Conservation (phyloP, 116 monocot species). For the Cymodocea nodosa region DNA sequence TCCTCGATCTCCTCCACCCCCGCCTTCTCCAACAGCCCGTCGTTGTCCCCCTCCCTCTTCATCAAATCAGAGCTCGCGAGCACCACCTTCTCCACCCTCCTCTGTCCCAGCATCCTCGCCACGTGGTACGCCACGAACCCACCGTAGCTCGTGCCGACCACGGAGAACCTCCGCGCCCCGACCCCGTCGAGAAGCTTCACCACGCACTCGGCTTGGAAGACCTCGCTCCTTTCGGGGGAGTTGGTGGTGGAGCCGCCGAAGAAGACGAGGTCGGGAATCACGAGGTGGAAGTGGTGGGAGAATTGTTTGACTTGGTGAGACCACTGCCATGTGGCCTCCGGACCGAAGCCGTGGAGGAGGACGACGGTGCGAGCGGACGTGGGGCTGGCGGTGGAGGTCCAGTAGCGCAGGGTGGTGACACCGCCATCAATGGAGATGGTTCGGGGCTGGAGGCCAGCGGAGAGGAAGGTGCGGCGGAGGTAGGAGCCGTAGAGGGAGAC, state of each 20-base stretch:
- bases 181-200: conserved; percentile 34
- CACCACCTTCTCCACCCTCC: conserved; percentile 40
- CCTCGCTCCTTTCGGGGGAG: conserved; percentile 19
- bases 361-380: conserved; percentile 19
- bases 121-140: conserved; percentile 78
- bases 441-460: conserved; percentile 19
- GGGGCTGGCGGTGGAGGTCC: conserved; percentile 19
- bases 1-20: too few species aligned
- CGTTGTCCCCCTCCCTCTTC: too few species aligned
- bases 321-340: conserved; percentile 64
- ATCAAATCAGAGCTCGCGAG: too few species aligned
- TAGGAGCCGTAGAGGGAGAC: conserved; percentile 27
- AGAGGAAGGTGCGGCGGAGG: conserved; percentile 34
- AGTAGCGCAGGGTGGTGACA: conserved; percentile 25
- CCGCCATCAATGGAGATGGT: conserved; percentile 20
- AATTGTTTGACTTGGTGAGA: conserved; percentile 29
- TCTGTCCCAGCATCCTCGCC: conserved; percentile 30
- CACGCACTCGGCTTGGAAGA: conserved; percentile 33
- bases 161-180: conserved; percentile 37
- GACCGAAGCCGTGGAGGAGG: conserved; percentile 83
- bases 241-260: conserved; percentile 42
- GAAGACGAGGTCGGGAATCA: conserved; percentile 66
- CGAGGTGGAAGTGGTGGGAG: conserved; percentile 49
- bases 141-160: conserved; percentile 77
- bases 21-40: too few species aligned